A percentile compares a stretch with the other conserved stretches of the same genome.
phyloP scores from a whole-genome alignment of 176 grass and related monocot species.

The Bromus sterilis region DNA sequence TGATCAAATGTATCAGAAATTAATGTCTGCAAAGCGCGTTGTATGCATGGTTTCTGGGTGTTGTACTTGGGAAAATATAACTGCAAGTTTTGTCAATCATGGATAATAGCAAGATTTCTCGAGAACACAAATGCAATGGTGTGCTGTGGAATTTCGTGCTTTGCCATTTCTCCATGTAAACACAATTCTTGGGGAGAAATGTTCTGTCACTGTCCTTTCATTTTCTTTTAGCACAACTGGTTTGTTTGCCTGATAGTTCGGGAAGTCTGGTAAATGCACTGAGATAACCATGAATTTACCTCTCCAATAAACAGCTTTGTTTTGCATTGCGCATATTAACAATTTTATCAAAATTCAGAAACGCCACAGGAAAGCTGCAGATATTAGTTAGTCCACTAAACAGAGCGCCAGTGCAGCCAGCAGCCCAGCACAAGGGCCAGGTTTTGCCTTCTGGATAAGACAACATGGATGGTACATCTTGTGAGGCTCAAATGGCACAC shows the following conservation, averaged over 20 bases:
- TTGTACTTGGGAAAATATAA: background rate
- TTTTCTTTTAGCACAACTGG: background rate
- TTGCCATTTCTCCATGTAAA: background rate
- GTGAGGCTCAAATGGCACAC: background rate
- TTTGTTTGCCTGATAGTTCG: too few relatives aligned
- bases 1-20: background rate
- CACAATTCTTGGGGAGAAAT: background rate
- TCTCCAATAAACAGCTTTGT: background rate
- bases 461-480: background rate
- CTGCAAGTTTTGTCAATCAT: background rate
- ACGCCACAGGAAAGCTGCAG: background rate
- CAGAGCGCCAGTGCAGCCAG: background rate
- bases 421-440: background rate
- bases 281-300: background rate
- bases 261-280: too few relatives aligned
- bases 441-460: slow-evolving; percentile 24
- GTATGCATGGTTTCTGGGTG: background rate
- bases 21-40: background rate
- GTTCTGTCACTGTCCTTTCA: background rate
- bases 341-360: background rate
- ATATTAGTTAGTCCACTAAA: background rate
- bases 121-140: background rate
- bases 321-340: background rate
- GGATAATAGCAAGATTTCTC: background rate
- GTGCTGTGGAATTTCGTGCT: background rate